These are phyloP conservation scores for Backusella psychrophila DNA, from an alignment of 192 early-diverging fungal genomes.

Conservation along the genomic window DNA sequence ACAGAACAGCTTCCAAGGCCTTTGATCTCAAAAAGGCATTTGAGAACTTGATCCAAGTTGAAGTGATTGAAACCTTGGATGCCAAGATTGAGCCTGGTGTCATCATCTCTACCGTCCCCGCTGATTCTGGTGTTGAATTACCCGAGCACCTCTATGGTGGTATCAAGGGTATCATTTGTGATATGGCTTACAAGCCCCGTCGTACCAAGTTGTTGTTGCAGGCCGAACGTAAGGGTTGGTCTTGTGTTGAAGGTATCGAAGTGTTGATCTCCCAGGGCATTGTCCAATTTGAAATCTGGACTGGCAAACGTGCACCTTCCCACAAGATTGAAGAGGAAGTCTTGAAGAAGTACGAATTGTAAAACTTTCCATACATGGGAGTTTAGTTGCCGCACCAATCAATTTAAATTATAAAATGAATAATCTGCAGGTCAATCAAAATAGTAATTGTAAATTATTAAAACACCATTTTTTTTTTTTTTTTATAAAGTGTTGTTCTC, in stretches of 20 bases:
- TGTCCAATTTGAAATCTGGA: constrained; percentile 90
- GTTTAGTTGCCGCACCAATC: not conserved
- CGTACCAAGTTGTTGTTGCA: constrained; percentile 76
- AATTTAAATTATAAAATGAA: not conserved
- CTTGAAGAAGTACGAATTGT: constrained; percentile 37
- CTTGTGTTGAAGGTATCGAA: constrained; percentile 78
- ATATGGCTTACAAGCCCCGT: constrained; percentile 93
- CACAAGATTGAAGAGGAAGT: constrained; percentile 51
- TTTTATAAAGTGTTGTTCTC: not conserved
- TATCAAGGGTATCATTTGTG: constrained; percentile 74
- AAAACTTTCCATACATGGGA: not conserved
- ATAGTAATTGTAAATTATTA: constrained; percentile 7
- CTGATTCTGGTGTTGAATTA: constrained; percentile 55
- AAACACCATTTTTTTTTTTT: not conserved
- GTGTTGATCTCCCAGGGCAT: constrained; percentile 91
- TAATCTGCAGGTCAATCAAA: not conserved
- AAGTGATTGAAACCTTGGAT: constrained; percentile 45
- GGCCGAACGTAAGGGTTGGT: constrained; percentile 59
- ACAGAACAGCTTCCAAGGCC: constrained; percentile 81
- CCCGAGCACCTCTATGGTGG: constrained; percentile 52
- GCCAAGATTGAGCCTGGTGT: constrained; percentile 45
- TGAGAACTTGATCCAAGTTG: constrained; percentile 49
- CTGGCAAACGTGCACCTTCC: constrained; percentile 58
- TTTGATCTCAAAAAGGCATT: constrained; percentile 62
- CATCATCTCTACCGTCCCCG: constrained; percentile 88